Percentiles rank a stretch among this genome's conserved stretches.
Conservation (phyloP, 148 eudicot genomes). For the Silene conica region DNA sequence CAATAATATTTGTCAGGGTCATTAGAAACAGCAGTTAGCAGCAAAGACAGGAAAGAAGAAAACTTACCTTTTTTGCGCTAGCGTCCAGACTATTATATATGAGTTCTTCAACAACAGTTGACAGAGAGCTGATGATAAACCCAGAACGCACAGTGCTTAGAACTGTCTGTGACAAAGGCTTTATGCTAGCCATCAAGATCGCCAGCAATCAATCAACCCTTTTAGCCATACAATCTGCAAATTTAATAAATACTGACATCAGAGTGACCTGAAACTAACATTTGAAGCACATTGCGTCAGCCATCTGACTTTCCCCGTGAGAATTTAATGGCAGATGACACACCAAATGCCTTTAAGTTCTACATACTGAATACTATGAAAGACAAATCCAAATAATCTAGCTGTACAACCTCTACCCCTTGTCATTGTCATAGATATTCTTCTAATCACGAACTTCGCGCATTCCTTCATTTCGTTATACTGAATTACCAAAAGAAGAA, state of each 20-base stretch:
- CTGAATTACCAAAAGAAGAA: background rate
- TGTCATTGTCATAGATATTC: background rate
- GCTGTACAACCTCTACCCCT: background rate
- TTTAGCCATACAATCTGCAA: constrained; percentile 16
- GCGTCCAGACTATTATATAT: constrained; percentile 94
- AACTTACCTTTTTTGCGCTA: constrained; percentile 70
- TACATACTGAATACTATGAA: background rate
- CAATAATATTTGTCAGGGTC: background rate
- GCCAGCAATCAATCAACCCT: constrained; percentile 11
- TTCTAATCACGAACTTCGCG: background rate
- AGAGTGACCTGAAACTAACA: background rate
- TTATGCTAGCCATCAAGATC: constrained; percentile 57
- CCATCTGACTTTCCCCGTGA: background rate
- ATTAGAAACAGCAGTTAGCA: background rate
- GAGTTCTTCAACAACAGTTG: constrained; percentile 88
- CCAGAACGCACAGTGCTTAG: constrained; percentile 80
- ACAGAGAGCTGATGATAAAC: constrained; percentile 52
- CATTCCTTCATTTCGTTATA: background rate
- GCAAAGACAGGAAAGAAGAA: background rate
- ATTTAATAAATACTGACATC: background rate
- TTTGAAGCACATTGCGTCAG: background rate
- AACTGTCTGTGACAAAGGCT: constrained; percentile 58
- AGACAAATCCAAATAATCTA: background rate
- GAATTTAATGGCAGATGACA: background rate
- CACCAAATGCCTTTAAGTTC: background rate